Evolutionary conservation across 805 yeast genomes (phyloP).

Genomic region (Ogataea nitratoaversa): DNA sequence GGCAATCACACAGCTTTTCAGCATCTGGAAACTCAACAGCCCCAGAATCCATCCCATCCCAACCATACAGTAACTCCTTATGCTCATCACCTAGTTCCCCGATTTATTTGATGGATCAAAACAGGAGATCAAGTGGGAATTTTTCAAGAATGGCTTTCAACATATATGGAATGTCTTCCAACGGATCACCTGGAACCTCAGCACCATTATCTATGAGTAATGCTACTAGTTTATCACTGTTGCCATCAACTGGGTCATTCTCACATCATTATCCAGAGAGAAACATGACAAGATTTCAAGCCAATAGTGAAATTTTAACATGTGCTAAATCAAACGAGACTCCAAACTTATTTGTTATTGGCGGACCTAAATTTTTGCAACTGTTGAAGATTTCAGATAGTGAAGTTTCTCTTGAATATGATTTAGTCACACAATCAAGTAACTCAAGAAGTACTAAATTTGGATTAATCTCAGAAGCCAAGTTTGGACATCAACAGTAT

Average conservation of each 20-base stretch:
- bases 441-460: slow-evolving; percentile 32
- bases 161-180: slow-evolving; percentile 43
- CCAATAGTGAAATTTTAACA: slow-evolving; percentile 32
- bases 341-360: slow-evolving; percentile 34
- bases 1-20: slow-evolving; percentile 2
- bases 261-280: slow-evolving; percentile 20
- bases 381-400: slow-evolving; percentile 31
- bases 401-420: slow-evolving; percentile 32
- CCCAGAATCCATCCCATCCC: not conserved
- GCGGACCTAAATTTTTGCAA: slow-evolving; percentile 40
- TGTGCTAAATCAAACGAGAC: slow-evolving; percentile 32
- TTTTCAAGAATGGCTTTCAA: slow-evolving; percentile 57
- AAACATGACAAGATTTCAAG: slow-evolving; percentile 27
- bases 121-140: slow-evolving; percentile 28
- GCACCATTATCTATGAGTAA: slow-evolving; percentile 10
- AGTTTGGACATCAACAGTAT: slow-evolving; percentile 38
- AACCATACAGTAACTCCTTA: slow-evolving; percentile 10
- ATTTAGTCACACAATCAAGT: slow-evolving; percentile 26
- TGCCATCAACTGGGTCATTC: slow-evolving; percentile 20
- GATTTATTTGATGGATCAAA: slow-evolving; percentile 17
- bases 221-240: slow-evolving; percentile 17
- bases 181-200: slow-evolving; percentile 9
- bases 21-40: slow-evolving; percentile 3
- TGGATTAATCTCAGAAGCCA: slow-evolving; percentile 40
- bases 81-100: slow-evolving; percentile 22